Base-by-base conservation (phyloP, 495 filamentous ascomycete species). In the Physcia stellaris region DNA sequence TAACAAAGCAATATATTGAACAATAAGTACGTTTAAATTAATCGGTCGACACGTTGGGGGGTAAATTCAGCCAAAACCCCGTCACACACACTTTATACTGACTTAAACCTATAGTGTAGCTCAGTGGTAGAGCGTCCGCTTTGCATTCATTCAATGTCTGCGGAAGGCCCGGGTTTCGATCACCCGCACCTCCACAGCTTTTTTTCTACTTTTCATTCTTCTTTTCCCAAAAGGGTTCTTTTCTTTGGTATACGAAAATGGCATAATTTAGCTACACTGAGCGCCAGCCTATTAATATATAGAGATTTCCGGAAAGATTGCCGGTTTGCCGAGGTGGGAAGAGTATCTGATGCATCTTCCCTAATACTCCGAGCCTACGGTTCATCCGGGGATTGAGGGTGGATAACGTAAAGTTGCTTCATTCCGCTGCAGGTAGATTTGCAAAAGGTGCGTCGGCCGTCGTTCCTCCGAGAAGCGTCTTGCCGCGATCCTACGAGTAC, bases 121-220 rank as follows among this genome's bases (percentile, higher is more conserved):
- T 43, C 38, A 50, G 47, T 46, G 47, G 47, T 43, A 50, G 37
- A 43, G 43, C 40, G 43, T 40, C 40, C 43, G 43, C 43, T 50
- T 50, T 50, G 47, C 47, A 50, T 40, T 13, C 6, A 2, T 6
- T 13, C 6, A 4, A 16, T 10, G 12, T 35, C 12, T 50, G 43
- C 43, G 43, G 40, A 43, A 50, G 47, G 43, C 23, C 47, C 43
- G 43, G 47, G 40, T 38, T 50, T 50, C 47, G 47, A 50, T 46
- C 43, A 39, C 37, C 43, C 43, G 43, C 21, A 29, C 21, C 47
- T 49, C 41, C 41, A 45, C 1, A 7, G n/a, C 0, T 1, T 38
- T 22, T 40, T 38, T n/a, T 15, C 2, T 23, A 5, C 27, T 33
- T 36, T 2, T 10, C 9, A 28, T 13, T 34, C 17, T 10, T 17